Evolutionary conservation across 192 early-diverging fungal species (phyloP).

Genomic region (Obelidium mucronatum): DNA sequence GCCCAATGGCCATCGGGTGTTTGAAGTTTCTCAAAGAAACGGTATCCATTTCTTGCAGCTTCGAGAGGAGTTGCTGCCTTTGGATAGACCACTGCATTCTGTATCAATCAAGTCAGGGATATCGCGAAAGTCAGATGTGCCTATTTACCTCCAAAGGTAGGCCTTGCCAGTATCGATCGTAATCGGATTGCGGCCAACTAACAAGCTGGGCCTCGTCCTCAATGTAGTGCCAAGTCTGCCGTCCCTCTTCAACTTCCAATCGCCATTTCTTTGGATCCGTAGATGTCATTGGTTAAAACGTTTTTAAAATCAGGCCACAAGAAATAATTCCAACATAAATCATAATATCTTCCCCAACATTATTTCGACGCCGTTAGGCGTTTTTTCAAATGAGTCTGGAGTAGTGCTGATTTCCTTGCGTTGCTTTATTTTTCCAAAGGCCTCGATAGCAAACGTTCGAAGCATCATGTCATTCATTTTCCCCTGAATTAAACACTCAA

Average conservation of each 20-base stretch:
- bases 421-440: too few relatives aligned
- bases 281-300: conserved; percentile 1
- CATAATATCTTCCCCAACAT: not conserved
- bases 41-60: conserved; percentile 89
- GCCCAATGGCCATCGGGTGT: conserved; percentile 89
- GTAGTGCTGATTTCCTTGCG: too few relatives aligned
- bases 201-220: conserved; percentile 48
- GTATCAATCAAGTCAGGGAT: too few relatives aligned
- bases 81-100: conserved; percentile 60
- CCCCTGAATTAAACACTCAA: too few relatives aligned
- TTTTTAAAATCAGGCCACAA: too few relatives aligned
- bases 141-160: conserved; percentile 30
- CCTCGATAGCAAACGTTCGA: too few relatives aligned
- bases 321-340: not conserved
- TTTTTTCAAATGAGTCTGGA: too few relatives aligned
- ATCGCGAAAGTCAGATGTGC: not conserved
- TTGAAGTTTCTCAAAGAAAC: conserved; percentile 87
- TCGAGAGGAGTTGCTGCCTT: conserved; percentile 75
- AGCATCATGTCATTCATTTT: too few relatives aligned
- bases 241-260: conserved; percentile 81
- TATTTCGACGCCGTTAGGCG: too few relatives aligned
- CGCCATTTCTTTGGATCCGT: conserved; percentile 91
- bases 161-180: conserved; percentile 92
- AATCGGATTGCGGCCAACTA: conserved; percentile 76
- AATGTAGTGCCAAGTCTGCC: conserved; percentile 93